phyloP scores from a whole-genome alignment of 2,329 filamentous ascomycete species.

The Neospermospora avenae region DNA sequence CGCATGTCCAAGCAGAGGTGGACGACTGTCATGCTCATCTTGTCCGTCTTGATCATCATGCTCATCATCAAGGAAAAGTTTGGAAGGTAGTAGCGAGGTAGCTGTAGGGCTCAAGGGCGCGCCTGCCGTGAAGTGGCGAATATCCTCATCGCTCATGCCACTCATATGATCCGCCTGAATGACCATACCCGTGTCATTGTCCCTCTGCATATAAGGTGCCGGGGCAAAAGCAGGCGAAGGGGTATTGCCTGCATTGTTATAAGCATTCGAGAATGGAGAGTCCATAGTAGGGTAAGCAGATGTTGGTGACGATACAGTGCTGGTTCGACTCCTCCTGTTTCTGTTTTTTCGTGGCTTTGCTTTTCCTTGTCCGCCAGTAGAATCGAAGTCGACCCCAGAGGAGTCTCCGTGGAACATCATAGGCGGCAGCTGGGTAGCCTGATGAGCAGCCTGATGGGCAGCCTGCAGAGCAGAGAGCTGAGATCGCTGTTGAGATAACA shows the following conservation, averaged over 20 bases:
- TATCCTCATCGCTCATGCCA: slow-evolving; percentile 57
- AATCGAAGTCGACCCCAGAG: slow-evolving; percentile 36
- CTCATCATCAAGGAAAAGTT: slow-evolving; percentile 59
- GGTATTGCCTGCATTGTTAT: slow-evolving; percentile 41
- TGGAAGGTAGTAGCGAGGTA: slow-evolving; percentile 68
- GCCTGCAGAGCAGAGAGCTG: slow-evolving; percentile 27
- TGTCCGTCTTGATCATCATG: slow-evolving; percentile 42
- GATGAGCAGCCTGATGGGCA: slow-evolving; percentile 9
- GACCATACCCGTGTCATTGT: slow-evolving; percentile 32
- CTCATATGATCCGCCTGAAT: slow-evolving; percentile 36
- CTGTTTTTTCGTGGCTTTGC: slow-evolving; percentile 38
- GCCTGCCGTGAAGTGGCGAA: slow-evolving; percentile 57
- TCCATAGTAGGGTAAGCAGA: slow-evolving; percentile 32
- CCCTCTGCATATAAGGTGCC: slow-evolving; percentile 43
- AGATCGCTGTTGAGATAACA: slow-evolving; percentile 23
- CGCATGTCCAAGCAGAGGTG: slow-evolving; percentile 29
- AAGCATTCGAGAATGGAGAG: slow-evolving; percentile 38
- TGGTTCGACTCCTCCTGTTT: slow-evolving; percentile 40
- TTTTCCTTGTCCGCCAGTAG: slow-evolving; percentile 27
- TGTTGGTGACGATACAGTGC: slow-evolving; percentile 34
- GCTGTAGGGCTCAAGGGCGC: slow-evolving; percentile 77
- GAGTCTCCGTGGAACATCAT: slow-evolving; percentile 35
- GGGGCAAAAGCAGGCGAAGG: slow-evolving; percentile 49
- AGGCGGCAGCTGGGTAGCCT: slow-evolving; percentile 21
- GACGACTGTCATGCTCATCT: slow-evolving; percentile 37